These are phyloP conservation scores for Pseudoperonospora humuli DNA, from an alignment of 352 stramenopile species.

Conservation along the genomic window DNA sequence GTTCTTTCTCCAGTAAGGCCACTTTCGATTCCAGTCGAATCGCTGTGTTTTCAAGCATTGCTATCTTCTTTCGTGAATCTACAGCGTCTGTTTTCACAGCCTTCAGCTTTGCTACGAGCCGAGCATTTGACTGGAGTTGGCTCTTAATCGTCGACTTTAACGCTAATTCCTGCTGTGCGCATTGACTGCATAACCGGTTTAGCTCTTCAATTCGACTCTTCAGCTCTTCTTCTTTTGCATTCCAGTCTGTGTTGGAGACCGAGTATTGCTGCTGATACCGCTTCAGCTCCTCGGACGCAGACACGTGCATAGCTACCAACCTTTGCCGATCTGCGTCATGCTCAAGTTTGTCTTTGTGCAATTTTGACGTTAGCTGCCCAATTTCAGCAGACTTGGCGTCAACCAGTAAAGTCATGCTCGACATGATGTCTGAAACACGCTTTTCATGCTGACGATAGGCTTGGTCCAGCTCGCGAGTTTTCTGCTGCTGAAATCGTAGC, in stretches of 20 bases:
- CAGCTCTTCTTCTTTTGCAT: slow-evolving; percentile 15
- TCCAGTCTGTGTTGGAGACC: slow-evolving; percentile 29
- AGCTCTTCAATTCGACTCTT: slow-evolving; percentile 12
- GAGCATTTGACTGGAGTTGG: slow-evolving; percentile 38
- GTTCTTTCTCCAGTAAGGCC: slow-evolving; percentile 41
- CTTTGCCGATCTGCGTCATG: slow-evolving; percentile 2
- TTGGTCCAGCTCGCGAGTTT: slow-evolving; percentile 5
- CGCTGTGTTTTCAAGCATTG: slow-evolving; percentile 24
- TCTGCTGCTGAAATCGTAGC: slow-evolving; percentile 5
- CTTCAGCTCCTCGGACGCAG: slow-evolving; percentile 3
- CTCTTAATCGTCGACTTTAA: slow-evolving; percentile 30
- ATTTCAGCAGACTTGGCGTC: slow-evolving; percentile 30
- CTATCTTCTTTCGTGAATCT: slow-evolving; percentile 13
- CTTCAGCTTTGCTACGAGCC: slow-evolving; percentile 32
- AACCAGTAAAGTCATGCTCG: slow-evolving; percentile 32
- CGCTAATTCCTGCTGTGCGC: slow-evolving; percentile 23
- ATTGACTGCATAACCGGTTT: slow-evolving; percentile 11
- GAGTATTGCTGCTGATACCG: slow-evolving; percentile 22
- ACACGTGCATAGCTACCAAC: slow-evolving; percentile 5
- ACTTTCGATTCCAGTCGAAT: slow-evolving; percentile 42
- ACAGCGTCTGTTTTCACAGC: slow-evolving; percentile 30
- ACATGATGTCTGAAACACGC: slow-evolving; percentile 13
- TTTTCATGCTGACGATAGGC: slow-evolving; percentile 3
- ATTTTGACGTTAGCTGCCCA: slow-evolving; percentile 21
- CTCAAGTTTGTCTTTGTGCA: slow-evolving; percentile 5